Evolutionary conservation across 179 eudicot species (phyloP), one percentile per base, ranked within the genome.

Genomic region (Corrigiola litoralis): DNA sequence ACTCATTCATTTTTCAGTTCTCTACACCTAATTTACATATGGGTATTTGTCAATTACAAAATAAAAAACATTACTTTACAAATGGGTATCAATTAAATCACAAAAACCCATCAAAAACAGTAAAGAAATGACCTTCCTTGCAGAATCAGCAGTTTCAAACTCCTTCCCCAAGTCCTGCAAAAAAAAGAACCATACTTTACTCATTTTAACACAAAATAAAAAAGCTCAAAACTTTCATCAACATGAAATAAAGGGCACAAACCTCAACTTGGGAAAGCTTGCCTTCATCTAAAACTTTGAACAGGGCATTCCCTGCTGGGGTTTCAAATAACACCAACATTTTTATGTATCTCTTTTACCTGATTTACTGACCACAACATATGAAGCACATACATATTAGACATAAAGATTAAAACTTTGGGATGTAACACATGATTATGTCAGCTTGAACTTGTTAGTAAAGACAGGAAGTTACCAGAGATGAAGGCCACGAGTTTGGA

Each of bases 281-380:
- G 4, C 83, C 89, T 75, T 91, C 97, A 72, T 89, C 95, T 36
- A 91, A 61, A 0, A 91, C 91, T 74, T 91, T 91, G 71, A 91
- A 89, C 5, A 91, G 83, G 72, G 96, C 96, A 72, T 84, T 86
- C 4, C 97, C 97, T 17, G 97, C 96, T 9, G 94, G 87, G 6
- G 97, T 91, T 79, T 91, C 97, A 56, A 86, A 89, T 45, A 91
- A 66, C 1, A 82, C 81, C 60, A 86, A 77, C 97, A 90, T 90
- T 61, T 49, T 76, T n/a, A n/a, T n/a, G n/a, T n/a, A n/a, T n/a
- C n/a, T n/a, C n/a, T n/a, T n/a, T n/a, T n/a, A n/a, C n/a, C n/a
- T n/a, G n/a, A n/a, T n/a, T n/a, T n/a, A n/a, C n/a, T n/a, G n/a
- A n/a, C n/a, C n/a, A n/a, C n/a, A n/a, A n/a, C n/a, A n/a, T n/a